phyloP scores from a whole-genome alignment of 306 rosid genomes.

The Cajanus cajan region DNA sequence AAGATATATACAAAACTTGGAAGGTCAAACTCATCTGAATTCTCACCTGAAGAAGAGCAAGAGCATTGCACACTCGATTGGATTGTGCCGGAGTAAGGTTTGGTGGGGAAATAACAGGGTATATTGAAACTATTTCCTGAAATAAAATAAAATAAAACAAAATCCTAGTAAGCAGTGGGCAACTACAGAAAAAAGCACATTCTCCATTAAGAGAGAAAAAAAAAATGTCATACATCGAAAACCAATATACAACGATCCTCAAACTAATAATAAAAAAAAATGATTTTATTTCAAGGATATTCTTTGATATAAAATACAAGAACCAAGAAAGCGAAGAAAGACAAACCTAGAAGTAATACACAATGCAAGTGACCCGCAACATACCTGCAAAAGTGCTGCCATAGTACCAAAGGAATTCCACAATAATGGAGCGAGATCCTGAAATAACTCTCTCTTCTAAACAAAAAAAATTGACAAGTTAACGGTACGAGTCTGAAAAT shows the following conservation, averaged over 20 bases:
- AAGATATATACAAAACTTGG: not conserved
- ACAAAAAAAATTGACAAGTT: not conserved
- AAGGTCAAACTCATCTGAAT: not conserved
- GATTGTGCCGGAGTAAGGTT: constrained; percentile 73
- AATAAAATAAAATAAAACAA: not conserved
- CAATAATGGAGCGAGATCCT: constrained; percentile 70
- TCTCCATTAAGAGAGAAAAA: no score
- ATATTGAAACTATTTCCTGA: constrained; percentile 80
- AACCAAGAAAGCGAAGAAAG: not conserved
- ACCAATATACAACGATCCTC: no score
- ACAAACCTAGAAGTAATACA: not conserved
- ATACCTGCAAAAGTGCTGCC: constrained; percentile 65
- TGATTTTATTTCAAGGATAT: not conserved
- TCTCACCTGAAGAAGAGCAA: constrained; percentile 85
- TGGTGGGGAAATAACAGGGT: constrained; percentile 73
- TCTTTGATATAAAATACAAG: not conserved
- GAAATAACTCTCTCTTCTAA: constrained; percentile 74
- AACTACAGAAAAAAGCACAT: not conserved
- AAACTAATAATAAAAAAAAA: not conserved
- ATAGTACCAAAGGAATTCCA: constrained; percentile 88
- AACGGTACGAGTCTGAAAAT: no score
- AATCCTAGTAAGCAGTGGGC: not conserved
- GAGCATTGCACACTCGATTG: constrained; percentile 86
- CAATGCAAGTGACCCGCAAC: not conserved
- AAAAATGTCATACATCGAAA: no score